Conservation (phyloP, 768 basidiomycete species). For the Pisolithus microcarpus region DNA sequence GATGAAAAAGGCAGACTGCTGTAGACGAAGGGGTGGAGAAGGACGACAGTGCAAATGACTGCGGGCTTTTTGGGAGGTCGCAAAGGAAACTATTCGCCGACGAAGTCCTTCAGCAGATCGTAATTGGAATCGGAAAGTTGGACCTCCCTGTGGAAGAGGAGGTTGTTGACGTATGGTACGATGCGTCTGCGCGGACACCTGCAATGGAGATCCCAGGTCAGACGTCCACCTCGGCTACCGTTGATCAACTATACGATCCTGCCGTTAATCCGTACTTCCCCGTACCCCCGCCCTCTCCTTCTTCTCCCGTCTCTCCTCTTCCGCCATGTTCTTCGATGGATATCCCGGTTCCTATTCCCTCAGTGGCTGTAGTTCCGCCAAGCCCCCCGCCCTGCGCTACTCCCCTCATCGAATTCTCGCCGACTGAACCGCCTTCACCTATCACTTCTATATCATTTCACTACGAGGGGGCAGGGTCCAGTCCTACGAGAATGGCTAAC, state of each 20-base stretch:
- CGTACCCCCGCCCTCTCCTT: slow-evolving; percentile 25
- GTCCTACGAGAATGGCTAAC: slow-evolving; percentile 2
- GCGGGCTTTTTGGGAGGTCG: slow-evolving; percentile 43
- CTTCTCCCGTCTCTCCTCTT: slow-evolving; percentile 19
- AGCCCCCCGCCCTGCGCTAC: slow-evolving; percentile 10
- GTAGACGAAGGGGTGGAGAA: slow-evolving; percentile 32
- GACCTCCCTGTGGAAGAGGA: slow-evolving; percentile 35
- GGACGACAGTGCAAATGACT: slow-evolving; percentile 20
- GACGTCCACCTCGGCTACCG: slow-evolving; percentile 5
- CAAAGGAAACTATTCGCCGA: slow-evolving; percentile 66
- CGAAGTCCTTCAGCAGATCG: slow-evolving; percentile 79
- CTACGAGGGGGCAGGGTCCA: slow-evolving; percentile 9
- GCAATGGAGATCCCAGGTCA: slow-evolving; percentile 21
- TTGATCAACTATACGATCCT: slow-evolving; percentile 4
- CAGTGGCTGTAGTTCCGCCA: slow-evolving; percentile 2
- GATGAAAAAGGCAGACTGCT: slow-evolving; percentile 56
- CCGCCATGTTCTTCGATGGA: slow-evolving; percentile 7
- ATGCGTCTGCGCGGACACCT: slow-evolving; percentile 26
- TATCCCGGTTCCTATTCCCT: slow-evolving; percentile 2
- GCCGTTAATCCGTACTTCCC: slow-evolving; percentile 51
- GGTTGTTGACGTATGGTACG: slow-evolving; percentile 28
- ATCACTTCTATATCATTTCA: slow-evolving; percentile 10
- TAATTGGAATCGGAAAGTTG: slow-evolving; percentile 83
- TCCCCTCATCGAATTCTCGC: slow-evolving; percentile 11
- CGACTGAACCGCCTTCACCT: slow-evolving; percentile 10